Evolutionary conservation across 495 filamentous ascomycete genomes (phyloP).

Genomic region (Neurospora sp.): DNA sequence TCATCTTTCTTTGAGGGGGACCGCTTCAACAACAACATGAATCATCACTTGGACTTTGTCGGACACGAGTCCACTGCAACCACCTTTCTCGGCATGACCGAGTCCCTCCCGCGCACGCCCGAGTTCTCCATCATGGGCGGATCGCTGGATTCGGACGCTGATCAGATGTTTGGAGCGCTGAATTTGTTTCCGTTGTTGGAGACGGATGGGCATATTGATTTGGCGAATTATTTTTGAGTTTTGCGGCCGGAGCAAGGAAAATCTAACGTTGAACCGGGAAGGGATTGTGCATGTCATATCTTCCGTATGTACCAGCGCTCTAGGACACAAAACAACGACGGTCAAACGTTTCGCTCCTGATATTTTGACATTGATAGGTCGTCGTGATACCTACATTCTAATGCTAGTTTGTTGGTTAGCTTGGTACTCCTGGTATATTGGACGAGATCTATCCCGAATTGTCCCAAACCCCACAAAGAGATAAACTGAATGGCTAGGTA

Average conservation of each 20-base stretch:
- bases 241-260: not conserved
- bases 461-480: too few relatives aligned
- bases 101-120: slow-evolving; percentile 10
- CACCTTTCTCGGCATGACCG: slow-evolving; percentile 16
- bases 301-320: too few relatives aligned
- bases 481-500: too few relatives aligned
- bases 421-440: too few relatives aligned
- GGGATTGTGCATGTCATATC: not conserved
- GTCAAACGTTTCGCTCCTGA: too few relatives aligned
- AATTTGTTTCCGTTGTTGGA: slow-evolving; percentile 36
- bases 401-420: not conserved
- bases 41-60: not conserved
- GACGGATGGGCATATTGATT: slow-evolving; percentile 33
- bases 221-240: slow-evolving; percentile 29
- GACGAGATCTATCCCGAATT: too few relatives aligned
- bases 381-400: too few relatives aligned
- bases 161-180: slow-evolving; percentile 31
- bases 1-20: not conserved
- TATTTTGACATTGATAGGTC: too few relatives aligned
- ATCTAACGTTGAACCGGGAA: not conserved
- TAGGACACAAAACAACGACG: too few relatives aligned
- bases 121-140: slow-evolving; percentile 17
- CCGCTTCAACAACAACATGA: not conserved
- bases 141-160: slow-evolving; percentile 18
- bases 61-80: not conserved